Base-by-base conservation (phyloP, 495 filamentous ascomycete species). In the Podospora didyma region DNA sequence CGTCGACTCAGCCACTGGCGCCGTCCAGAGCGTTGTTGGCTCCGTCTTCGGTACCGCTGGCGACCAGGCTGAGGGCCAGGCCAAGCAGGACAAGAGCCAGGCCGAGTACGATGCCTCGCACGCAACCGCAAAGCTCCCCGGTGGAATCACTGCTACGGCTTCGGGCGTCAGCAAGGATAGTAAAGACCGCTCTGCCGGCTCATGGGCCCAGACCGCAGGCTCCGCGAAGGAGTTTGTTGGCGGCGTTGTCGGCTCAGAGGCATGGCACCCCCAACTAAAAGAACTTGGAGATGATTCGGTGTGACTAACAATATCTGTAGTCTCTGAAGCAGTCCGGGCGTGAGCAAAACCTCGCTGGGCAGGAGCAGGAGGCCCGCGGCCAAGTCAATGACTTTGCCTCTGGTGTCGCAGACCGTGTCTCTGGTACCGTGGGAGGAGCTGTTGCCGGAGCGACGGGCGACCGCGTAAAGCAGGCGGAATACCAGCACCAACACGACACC, bases 181-280 rank as follows among this genome's bases (percentile, higher is more conserved):
- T 69, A 77, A 84, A 7, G 75, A 92, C 71, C 89, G 92, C 59
- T 68, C 76, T 17, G 69, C 80, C 5, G 93, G 92, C 31, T 77
- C 80, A 39, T 92, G 88, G 83, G 89, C 96, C 75, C 92, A 97
- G 74, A 94, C 88, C 41, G 60, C 92, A 39, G 93, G 93, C 53
- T 83, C 89, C 0, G 86, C 82, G 41, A 97, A 97, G 81, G 90
- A 96, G 66, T 76, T 82, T 26, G 50, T 95, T 6, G 93, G 93
- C 54, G 85, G 85, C 59, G 46, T 90, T 11, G 57, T 92, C 49
- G 93, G 93, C 56, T 82, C 81, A 56, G 87, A 94, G 74, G 79
- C 81, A 68, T 55, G 71, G 62, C 16, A 3, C 14, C 12, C 14
- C 12, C 39, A 14, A 16, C 21, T 22, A 6, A 31, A 31, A 3